Percentiles rank a stretch among this genome's conserved stretches.
Evolutionary conservation across 306 rosid species (phyloP).

Genomic region (Sphenostylis stenocarpa): DNA sequence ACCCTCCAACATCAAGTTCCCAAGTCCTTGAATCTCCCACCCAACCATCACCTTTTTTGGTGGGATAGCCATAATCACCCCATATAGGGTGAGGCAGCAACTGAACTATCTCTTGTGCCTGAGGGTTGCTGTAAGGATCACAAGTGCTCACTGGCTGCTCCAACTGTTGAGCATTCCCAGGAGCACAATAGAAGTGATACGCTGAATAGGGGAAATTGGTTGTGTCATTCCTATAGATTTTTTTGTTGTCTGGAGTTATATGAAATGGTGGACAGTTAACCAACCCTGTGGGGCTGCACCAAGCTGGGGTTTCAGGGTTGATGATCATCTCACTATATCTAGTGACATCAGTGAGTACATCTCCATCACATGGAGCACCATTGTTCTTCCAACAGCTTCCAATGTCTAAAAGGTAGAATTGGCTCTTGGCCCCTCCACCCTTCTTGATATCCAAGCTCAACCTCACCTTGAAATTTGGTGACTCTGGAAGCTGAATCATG

Average conservation of each 20-base stretch:
- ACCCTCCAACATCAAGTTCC: slow-evolving; percentile 84
- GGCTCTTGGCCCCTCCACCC: slow-evolving; percentile 66
- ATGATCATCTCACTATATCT: slow-evolving; percentile 81
- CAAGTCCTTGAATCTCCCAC: slow-evolving; percentile 72
- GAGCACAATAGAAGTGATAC: slow-evolving; percentile 77
- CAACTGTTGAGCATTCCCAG: slow-evolving; percentile 63
- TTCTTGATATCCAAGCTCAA: slow-evolving; percentile 43
- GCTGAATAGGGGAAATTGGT: slow-evolving; percentile 70
- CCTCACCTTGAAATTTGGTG: slow-evolving; percentile 46
- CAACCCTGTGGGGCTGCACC: slow-evolving; percentile 41
- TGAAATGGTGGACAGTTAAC: slow-evolving; percentile 79
- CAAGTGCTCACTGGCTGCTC: slow-evolving; percentile 63
- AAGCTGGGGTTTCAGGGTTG: slow-evolving; percentile 49
- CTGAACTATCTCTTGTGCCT: slow-evolving; percentile 84
- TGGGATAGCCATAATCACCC: slow-evolving; percentile 74
- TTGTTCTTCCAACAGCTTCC: slow-evolving; percentile 89
- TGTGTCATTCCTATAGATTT: slow-evolving; percentile 66
- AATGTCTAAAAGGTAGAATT: slow-evolving; percentile 72
- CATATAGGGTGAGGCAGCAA: slow-evolving; percentile 78
- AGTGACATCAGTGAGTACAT: slow-evolving; percentile 64
- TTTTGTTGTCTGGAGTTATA: slow-evolving; percentile 60
- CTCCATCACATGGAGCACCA: slow-evolving; percentile 71
- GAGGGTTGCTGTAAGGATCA: slow-evolving; percentile 87
- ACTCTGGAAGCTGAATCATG: slow-evolving; percentile 45
- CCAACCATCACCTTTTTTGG: slow-evolving; percentile 76